Evolutionary conservation across 768 basidiomycete genomes (phyloP), one percentile per base, ranked within the genome.

Genomic region (Leccinum ochraceum): DNA sequence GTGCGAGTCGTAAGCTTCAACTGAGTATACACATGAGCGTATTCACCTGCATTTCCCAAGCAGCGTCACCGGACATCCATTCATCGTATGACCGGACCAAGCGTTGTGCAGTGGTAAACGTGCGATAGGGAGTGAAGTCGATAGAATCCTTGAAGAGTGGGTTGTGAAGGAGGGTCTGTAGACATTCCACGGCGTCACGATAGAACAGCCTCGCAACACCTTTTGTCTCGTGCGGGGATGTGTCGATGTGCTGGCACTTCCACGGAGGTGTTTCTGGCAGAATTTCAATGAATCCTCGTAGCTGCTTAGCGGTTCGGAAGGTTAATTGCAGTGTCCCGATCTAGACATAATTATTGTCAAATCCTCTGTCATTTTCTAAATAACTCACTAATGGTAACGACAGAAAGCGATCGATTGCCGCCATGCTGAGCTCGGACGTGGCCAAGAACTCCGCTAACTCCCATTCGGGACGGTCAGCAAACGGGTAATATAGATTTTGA

Each of bases 11-110:
- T 34, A 32, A 11, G 17, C 10, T 8, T 11, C 6, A n/a, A 20
- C n/a, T 20, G 30, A 9, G n/a, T 14, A 10, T 37, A 14, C 24
- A 24, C 13, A 10, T 10, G 7, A 20, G 24, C 1, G 8, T 51
- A 55, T 59, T 24, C 49, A 68, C 71, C 67, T 73, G 71, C 9
- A 69, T 58, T 6, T 63, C 20, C 74, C 74, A 75, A 22, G 72
- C 67, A 20, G 24, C 17, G 6, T 72, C 58, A n/a, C 66, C 57
- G 5, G 63, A 69, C 32, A 74, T 66, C 54, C 63, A 73, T n/a
- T 72, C 67, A 11, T 20, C 52, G 30, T 63, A 72, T 16, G 65
- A 39, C 9, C 57, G 30, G 8, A 60, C 36, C 4, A 36, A 37
- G 22, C 58, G 32, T 42, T 62, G 63, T 20, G 60, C 53, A 28